Conservation (phyloP, 2,329 filamentous ascomycete genomes). For the Ascocoryne sarcoides region DNA sequence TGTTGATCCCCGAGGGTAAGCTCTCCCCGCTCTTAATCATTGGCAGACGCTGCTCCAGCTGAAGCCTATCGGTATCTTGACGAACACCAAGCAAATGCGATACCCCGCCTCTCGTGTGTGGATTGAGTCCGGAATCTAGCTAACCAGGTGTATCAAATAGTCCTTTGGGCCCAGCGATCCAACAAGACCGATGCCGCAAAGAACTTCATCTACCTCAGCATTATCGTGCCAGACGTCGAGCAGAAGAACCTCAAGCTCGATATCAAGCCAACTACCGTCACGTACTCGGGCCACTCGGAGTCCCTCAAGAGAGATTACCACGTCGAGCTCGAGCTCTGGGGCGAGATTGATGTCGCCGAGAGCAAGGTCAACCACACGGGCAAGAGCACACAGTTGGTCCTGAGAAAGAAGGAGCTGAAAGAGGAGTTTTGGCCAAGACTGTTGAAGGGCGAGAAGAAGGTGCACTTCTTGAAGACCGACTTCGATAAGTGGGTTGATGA, state of each 20-base stretch:
- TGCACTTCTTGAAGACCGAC: conserved; percentile 96
- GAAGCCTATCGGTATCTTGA: not conserved
- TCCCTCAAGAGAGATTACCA: conserved; percentile 82
- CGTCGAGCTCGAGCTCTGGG: conserved; percentile 80
- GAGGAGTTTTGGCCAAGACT: conserved; percentile 94
- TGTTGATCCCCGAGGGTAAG: not conserved
- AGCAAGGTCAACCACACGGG: conserved; percentile 82
- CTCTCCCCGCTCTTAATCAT: not conserved
- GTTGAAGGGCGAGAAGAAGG: conserved; percentile 80
- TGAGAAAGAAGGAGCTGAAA: conserved; percentile 95
- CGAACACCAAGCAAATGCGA: too few relatives aligned
- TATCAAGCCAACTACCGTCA: conserved; percentile 66
- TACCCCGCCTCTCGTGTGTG: too few relatives aligned
- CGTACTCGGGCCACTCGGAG: conserved; percentile 74
- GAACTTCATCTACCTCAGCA: conserved; percentile 93
- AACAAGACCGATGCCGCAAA: conserved; percentile 68
- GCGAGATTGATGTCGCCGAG: conserved; percentile 77
- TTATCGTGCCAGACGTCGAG: conserved; percentile 78
- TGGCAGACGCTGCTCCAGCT: not conserved
- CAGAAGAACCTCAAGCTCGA: conserved; percentile 71
- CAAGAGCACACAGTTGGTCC: conserved; percentile 80
- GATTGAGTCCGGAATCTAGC: too few relatives aligned
- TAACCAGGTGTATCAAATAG: too few relatives aligned
- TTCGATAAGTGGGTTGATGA: conserved; percentile 65
- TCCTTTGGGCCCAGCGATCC: conserved; percentile 97